phyloP scores from a whole-genome alignment of 768 basidiomycete species.

The Rhodotorula taiwanensis region DNA sequence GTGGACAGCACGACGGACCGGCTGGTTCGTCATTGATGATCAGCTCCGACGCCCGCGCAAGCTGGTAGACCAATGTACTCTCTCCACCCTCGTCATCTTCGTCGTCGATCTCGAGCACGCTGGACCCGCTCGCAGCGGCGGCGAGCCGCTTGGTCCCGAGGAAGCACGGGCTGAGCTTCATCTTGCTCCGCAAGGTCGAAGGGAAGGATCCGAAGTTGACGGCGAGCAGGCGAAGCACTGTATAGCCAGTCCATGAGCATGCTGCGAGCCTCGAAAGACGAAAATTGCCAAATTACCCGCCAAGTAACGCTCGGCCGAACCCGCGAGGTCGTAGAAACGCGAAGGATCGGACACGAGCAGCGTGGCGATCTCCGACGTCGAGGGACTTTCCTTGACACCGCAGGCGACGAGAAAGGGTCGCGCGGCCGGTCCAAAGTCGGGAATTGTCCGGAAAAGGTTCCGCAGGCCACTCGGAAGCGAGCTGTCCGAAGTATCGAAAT shows the following conservation, averaged over 20 bases:
- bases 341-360: slow-evolving; percentile 63
- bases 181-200: slow-evolving; percentile 51
- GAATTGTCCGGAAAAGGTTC: slow-evolving; percentile 20
- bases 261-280: neutral
- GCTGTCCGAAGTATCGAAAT: slow-evolving; percentile 44
- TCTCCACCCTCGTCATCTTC: slow-evolving; percentile 57
- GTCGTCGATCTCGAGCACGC: slow-evolving; percentile 58
- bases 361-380: slow-evolving; percentile 56
- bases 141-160: slow-evolving; percentile 63
- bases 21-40: slow-evolving; percentile 83
- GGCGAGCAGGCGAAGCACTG: slow-evolving; percentile 77
- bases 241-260: neutral
- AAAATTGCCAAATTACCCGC: neutral
- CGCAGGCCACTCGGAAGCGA: slow-evolving; percentile 19
- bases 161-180: slow-evolving; percentile 67
- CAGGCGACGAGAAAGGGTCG: slow-evolving; percentile 79
- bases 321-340: slow-evolving; percentile 64
- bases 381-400: slow-evolving; percentile 74
- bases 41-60: slow-evolving; percentile 48
- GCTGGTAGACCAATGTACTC: slow-evolving; percentile 23
- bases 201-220: slow-evolving; percentile 53
- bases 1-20: neutral
- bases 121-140: slow-evolving; percentile 45
- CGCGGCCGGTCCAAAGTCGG: slow-evolving; percentile 69
- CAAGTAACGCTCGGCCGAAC: slow-evolving; percentile 48